Percentiles rank a stretch among this genome's conserved stretches.
These are phyloP conservation scores for Aspergillus kassunensis DNA, from an alignment of 495 filamentous ascomycete genomes.

Conservation along the genomic window DNA sequence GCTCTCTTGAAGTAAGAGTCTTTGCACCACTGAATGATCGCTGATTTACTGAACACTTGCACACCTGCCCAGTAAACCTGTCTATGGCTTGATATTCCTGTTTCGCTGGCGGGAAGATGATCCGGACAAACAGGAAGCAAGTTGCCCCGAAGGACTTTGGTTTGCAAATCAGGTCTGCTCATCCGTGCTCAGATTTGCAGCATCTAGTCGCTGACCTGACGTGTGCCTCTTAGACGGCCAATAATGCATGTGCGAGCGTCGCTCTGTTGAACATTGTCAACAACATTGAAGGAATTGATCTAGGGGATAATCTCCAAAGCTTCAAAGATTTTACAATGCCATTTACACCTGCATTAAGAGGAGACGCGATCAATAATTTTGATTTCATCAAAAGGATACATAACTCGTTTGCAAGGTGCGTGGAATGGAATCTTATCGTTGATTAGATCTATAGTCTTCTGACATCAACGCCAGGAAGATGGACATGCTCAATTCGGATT, in stretches of 20 bases:
- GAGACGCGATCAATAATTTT: constrained; percentile 68
- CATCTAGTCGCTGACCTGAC: constrained; percentile 6
- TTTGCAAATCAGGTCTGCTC: constrained; percentile 81
- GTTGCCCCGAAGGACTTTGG: constrained; percentile 72
- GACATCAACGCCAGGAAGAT: constrained; percentile 48
- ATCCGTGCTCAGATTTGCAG: not conserved
- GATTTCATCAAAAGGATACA: constrained; percentile 75
- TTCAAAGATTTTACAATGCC: constrained; percentile 69
- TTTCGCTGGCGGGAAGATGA: constrained; percentile 67
- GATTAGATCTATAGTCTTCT: not conserved
- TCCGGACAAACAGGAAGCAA: constrained; percentile 49
- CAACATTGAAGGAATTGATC: constrained; percentile 61
- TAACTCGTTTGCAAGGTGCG: constrained; percentile 80
- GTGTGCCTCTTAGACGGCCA: constrained; percentile 53
- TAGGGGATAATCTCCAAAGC: constrained; percentile 61
- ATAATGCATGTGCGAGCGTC: constrained; percentile 83
- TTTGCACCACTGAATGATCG: not conserved
- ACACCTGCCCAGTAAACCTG: constrained; percentile 51
- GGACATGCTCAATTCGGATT: constrained; percentile 75
- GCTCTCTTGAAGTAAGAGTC: constrained; percentile 55
- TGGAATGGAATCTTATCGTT: not conserved
- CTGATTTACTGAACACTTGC: constrained; percentile 7
- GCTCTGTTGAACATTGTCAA: constrained; percentile 89
- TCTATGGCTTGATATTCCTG: constrained; percentile 80
- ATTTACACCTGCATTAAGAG: constrained; percentile 68